Evolutionary conservation across 805 yeast species (phyloP).

Genomic region (Candida coleopterorum): DNA sequence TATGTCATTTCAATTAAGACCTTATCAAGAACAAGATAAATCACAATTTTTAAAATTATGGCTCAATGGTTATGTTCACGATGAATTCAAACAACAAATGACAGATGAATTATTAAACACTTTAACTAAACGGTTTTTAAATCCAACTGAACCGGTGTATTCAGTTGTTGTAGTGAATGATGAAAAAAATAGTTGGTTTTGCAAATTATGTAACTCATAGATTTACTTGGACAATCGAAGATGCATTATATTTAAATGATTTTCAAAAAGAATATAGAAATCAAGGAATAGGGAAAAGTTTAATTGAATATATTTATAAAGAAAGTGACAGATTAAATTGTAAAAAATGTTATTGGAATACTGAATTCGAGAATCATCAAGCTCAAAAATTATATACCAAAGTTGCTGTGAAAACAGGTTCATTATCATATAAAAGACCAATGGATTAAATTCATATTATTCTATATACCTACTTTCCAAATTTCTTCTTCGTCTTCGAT

Average conservation of each 20-base stretch:
- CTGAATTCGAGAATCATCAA: slow-evolving; percentile 49
- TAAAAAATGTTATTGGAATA: slow-evolving; percentile 48
- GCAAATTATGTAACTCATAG: slow-evolving; percentile 46
- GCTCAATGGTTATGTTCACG: slow-evolving; percentile 34
- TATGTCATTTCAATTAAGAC: slow-evolving; percentile 21
- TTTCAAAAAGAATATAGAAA: slow-evolving; percentile 34
- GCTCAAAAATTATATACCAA: slow-evolving; percentile 53
- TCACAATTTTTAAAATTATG: slow-evolving; percentile 42
- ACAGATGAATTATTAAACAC: slow-evolving; percentile 33
- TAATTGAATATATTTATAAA: slow-evolving; percentile 45
- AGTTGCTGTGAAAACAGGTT: slow-evolving; percentile 41
- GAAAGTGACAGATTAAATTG: slow-evolving; percentile 42
- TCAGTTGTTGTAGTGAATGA: slow-evolving; percentile 45
- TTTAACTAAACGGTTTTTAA: slow-evolving; percentile 44
- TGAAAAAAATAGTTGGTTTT: slow-evolving; percentile 41
- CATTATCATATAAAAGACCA: slow-evolving; percentile 33
- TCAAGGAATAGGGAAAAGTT: slow-evolving; percentile 44
- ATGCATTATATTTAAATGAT: slow-evolving; percentile 47
- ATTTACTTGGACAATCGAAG: slow-evolving; percentile 46
- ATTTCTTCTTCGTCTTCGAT: slow-evolving; percentile 83
- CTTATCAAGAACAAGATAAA: slow-evolving; percentile 39
- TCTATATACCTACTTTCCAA: slow-evolving; percentile 78
- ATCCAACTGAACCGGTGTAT: slow-evolving; percentile 41
- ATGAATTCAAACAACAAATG: slow-evolving; percentile 15
- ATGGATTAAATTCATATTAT: not conserved